These are phyloP conservation scores for Blastomyces gilchristii DNA, from an alignment of 2,329 filamentous ascomycete genomes.

Conservation along the genomic window DNA sequence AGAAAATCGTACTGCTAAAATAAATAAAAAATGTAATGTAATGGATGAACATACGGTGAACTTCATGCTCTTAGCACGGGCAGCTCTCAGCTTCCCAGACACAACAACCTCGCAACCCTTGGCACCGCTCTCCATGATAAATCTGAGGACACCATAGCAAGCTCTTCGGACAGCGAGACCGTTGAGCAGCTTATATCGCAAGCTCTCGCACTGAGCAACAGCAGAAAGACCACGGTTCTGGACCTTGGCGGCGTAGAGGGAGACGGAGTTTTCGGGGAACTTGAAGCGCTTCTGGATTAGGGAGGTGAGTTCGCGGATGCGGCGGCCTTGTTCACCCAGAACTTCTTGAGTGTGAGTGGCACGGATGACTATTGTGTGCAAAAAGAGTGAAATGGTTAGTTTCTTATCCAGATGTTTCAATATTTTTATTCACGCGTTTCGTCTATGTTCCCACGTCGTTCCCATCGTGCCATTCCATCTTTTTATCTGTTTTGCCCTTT, in stretches of 20 bases:
- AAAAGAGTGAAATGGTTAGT: neutral
- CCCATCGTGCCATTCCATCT: neutral
- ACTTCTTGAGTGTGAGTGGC: conserved; percentile 99
- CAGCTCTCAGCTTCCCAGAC: conserved; percentile 96
- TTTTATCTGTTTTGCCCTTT: neutral
- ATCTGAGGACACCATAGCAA: conserved; percentile 99
- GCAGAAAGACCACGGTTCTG: conserved; percentile 99
- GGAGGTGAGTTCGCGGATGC: conserved; percentile 99
- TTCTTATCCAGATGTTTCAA: neutral
- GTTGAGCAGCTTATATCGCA: conserved; percentile 99
- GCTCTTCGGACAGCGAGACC: conserved; percentile 96
- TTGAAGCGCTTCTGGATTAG: conserved; percentile 99
- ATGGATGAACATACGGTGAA: conserved; percentile 63
- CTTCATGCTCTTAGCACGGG: conserved; percentile 99
- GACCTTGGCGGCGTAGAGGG: conserved; percentile 99
- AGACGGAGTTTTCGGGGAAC: conserved; percentile 99
- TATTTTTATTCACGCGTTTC: neutral
- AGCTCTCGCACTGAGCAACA: conserved; percentile 99
- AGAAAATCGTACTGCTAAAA: neutral
- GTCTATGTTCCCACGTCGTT: neutral
- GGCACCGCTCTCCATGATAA: conserved; percentile 99
- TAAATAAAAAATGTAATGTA: neutral
- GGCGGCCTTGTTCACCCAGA: conserved; percentile 97
- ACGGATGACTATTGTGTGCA: conserved; percentile 62
- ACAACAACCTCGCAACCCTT: conserved; percentile 99